These are phyloP conservation scores for Gentiana dahurica DNA, from an alignment of 257 asterid genomes.

Conservation along the genomic window DNA sequence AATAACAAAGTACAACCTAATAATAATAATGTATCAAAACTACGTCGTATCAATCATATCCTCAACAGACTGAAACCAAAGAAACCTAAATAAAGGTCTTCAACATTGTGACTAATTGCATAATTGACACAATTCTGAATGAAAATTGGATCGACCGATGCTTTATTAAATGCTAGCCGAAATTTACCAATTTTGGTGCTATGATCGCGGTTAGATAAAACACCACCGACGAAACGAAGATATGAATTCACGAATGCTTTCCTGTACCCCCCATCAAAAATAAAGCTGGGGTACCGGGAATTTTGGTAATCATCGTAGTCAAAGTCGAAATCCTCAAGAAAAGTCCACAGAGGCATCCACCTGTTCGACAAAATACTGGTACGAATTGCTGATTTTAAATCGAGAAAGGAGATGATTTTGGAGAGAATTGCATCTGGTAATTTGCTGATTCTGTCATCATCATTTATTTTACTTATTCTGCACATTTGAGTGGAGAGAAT, in stretches of 20 bases:
- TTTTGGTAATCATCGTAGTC: not conserved
- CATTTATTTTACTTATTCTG: no score
- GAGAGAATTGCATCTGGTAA: no score
- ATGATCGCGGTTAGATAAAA: constrained; percentile 13
- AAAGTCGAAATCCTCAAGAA: constrained; percentile 14
- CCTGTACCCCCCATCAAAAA: no score
- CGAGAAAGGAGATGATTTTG: constrained; percentile 9
- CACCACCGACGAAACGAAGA: constrained; percentile 2
- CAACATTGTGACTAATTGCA: constrained; percentile 17
- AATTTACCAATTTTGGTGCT: constrained; percentile 3
- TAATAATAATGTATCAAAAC: no score
- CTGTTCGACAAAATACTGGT: constrained; percentile 15
- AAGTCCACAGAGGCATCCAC: constrained; percentile 12
- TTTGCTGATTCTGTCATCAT: no score
- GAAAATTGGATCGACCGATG: not conserved
- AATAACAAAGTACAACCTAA: no score
- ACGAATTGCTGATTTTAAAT: constrained; percentile 16
- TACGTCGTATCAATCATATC: no score
- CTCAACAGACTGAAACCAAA: no score
- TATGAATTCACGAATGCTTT: constrained; percentile 3
- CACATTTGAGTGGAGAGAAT: no score
- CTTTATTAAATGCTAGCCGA: not conserved
- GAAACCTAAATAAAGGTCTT: constrained; percentile 9
- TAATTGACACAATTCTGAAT: constrained; percentile 11
- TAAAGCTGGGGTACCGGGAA: no score